Percentiles rank a stretch among this genome's conserved stretches.
Evolutionary conservation across 495 filamentous ascomycete genomes (phyloP).

Genomic region (Beverwykella pulmonaria): DNA sequence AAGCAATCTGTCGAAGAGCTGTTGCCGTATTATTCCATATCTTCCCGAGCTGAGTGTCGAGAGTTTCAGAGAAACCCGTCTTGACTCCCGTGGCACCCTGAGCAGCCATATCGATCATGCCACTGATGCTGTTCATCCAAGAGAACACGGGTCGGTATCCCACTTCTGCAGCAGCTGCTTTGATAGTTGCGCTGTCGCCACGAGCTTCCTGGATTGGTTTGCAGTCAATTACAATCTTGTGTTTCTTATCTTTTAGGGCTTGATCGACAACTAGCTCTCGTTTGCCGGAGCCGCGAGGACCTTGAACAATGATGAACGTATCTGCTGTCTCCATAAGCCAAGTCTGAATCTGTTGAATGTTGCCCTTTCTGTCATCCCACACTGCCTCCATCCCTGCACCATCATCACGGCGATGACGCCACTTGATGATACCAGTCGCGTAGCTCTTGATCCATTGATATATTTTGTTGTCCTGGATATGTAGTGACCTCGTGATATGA

Average conservation of each 20-base stretch:
- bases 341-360: slow-evolving; percentile 78
- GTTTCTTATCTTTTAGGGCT: slow-evolving; percentile 71
- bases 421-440: slow-evolving; percentile 69
- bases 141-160: slow-evolving; percentile 94
- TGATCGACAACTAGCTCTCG: slow-evolving; percentile 84
- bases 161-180: slow-evolving; percentile 77
- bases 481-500: slow-evolving; percentile 77
- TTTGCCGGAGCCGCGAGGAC: slow-evolving; percentile 89
- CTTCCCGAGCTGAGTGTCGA: slow-evolving; percentile 88
- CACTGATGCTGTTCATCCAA: slow-evolving; percentile 93
- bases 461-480: slow-evolving; percentile 68
- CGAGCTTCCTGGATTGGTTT: slow-evolving; percentile 90
- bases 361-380: slow-evolving; percentile 81
- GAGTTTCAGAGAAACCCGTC: slow-evolving; percentile 90
- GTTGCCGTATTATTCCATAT: slow-evolving; percentile 84
- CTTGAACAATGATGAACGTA: slow-evolving; percentile 93
- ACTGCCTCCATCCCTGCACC: slow-evolving; percentile 75
- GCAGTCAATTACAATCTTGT: slow-evolving; percentile 90
- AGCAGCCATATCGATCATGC: slow-evolving; percentile 85
- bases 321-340: slow-evolving; percentile 85
- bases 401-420: slow-evolving; percentile 58
- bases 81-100: slow-evolving; percentile 94
- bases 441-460: slow-evolving; percentile 81
- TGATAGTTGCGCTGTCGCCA: slow-evolving; percentile 86
- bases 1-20: slow-evolving; percentile 75